phyloP scores from a whole-genome alignment of 129 eudicot species.

The Erigeron canadensis region DNA sequence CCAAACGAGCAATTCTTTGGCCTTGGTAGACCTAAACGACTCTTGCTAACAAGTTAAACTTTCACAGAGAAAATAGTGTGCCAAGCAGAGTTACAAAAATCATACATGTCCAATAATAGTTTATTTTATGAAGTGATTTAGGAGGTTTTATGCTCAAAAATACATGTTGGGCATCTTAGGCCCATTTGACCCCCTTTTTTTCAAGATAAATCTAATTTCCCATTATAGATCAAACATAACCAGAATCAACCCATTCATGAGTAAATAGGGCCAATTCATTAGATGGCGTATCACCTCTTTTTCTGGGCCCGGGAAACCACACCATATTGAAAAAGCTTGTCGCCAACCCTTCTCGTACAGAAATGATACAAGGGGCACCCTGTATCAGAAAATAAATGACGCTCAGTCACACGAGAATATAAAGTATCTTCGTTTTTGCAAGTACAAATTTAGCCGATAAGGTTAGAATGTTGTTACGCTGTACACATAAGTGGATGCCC shows the following conservation, averaged over 20 bases:
- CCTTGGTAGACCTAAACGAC: background rate
- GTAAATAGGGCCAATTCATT: background rate
- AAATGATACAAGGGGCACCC: constrained; percentile 66
- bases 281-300: constrained; percentile 52
- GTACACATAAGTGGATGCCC: background rate
- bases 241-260: background rate
- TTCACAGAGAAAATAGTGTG: background rate
- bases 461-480: background rate
- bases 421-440: background rate
- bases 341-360: constrained; percentile 97
- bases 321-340: constrained; percentile 56
- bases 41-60: background rate
- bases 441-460: background rate
- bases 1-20: background rate
- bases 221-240: background rate
- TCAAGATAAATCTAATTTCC: background rate
- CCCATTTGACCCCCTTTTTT: background rate
- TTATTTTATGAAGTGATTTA: background rate
- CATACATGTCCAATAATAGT: background rate
- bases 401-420: constrained; percentile 4
- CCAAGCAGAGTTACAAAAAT: background rate
- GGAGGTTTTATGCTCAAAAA: constrained; percentile 7
- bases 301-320: constrained; percentile 91
- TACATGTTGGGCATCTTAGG: background rate
- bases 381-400: constrained; percentile 31